Base-by-base conservation (phyloP, 306 rosid genomes). In the Vicia sativa region DNA sequence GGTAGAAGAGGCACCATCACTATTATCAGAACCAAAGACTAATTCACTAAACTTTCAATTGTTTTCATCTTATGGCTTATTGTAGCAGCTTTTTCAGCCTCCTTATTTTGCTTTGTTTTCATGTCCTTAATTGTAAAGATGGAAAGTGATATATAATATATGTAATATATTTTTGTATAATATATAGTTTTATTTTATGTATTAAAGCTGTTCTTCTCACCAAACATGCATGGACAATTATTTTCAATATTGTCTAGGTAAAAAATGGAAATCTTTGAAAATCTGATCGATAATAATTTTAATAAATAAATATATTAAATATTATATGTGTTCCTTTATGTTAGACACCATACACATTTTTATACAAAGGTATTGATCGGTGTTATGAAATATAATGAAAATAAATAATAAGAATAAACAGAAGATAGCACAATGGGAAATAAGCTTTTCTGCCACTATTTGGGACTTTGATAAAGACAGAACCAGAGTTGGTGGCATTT, bases 1-100 rank as follows among this genome's bases (percentile, higher is more conserved):
- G 99, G 97, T 15, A 79, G 90, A 39, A 80, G 90, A 83, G 99
- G 99, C 68, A 90, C 92, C 4, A 87, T 93, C 85, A 93, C 99
- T 26, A 93, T 93, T 73, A 93, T 93, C 79, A 88, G 99, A 87
- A 93, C 99, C 65, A 90, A 81, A 79, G 96, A 91, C 29, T 88
- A 34, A 8, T 42, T 6, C 68, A 43, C 63, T n/a, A 11, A 7
- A 11, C 5, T 57, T 41, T 57, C 10, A 16, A 48, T 26, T 62
- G 19, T 42, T 63, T 11, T 39, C 7, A 18, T 25, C 4, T 41
- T 41, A 41, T 44, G 50, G 31, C 12, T 52, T 19, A 44, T 13
- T 52, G 14, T 52, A 52, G n/a, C 77, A 77, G 72, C 80, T 74
- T 83, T 70, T 66, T 50, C 58, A 26, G 46, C 58, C 68, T 76